Conservation (phyloP, 2,329 filamentous ascomycete species). For the Fusarium sp. region DNA sequence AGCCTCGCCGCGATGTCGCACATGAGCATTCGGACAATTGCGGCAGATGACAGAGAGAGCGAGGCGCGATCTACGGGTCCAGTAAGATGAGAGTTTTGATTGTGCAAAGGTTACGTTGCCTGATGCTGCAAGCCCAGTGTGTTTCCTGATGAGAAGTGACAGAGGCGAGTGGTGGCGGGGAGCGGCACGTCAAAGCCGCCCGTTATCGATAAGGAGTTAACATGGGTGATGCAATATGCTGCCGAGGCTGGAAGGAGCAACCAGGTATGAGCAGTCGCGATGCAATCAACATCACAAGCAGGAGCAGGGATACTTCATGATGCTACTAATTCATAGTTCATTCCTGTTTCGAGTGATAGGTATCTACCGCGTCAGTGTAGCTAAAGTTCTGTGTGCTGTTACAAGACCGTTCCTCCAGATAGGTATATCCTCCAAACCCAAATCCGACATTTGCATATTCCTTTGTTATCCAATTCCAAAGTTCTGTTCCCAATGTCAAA, state of each 20-base stretch:
- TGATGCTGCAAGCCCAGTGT: constrained; percentile 25
- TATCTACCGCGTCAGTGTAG: too few species aligned
- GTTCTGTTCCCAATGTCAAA: neutral
- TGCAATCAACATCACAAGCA: too few species aligned
- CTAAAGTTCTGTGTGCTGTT: too few species aligned
- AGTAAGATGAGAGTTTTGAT: constrained; percentile 3
- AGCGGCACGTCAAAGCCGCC: constrained; percentile 17
- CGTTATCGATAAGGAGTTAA: constrained; percentile 39
- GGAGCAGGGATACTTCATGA: too few species aligned
- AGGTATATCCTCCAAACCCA: neutral
- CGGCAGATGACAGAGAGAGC: neutral
- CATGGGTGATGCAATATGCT: neutral
- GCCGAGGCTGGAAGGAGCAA: neutral
- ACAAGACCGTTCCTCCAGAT: too few species aligned
- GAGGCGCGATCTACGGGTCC: neutral
- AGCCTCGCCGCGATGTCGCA: constrained; percentile 39
- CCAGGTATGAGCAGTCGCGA: neutral
- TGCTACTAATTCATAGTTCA: too few species aligned
- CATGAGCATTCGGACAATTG: constrained; percentile 34
- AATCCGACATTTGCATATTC: too few species aligned
- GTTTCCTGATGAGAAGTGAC: constrained; percentile 26
- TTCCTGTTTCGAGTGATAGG: too few species aligned
- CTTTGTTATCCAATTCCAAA: too few species aligned
- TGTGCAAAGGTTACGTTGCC: constrained; percentile 26
- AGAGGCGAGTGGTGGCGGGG: constrained; percentile 37